Evolutionary conservation across 1,139 yeast genomes (phyloP).

Genomic region (Blastobotrys capitulatus): DNA sequence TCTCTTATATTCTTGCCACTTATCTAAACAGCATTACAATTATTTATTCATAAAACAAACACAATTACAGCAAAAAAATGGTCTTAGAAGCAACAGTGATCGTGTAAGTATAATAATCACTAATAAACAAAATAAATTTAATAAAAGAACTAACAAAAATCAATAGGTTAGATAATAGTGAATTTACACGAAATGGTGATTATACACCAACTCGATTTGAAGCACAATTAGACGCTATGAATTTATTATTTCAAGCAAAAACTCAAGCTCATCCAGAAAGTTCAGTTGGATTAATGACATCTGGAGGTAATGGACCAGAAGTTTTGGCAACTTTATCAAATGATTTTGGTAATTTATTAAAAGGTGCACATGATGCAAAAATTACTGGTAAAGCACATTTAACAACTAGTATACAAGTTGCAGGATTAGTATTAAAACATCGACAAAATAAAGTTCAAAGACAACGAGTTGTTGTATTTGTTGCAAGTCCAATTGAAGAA

Average conservation of each 20-base stretch:
- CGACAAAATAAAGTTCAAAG: slow-evolving; percentile 91
- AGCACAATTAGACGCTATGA: slow-evolving; percentile 92
- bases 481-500: slow-evolving; percentile 79
- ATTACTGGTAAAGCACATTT: slow-evolving; percentile 68
- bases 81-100: slow-evolving; percentile 96
- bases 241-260: slow-evolving; percentile 79
- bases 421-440: slow-evolving; percentile 93
- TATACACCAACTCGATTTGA: slow-evolving; percentile 84
- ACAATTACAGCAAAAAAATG: slow-evolving; percentile 40
- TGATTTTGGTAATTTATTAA: slow-evolving; percentile 79
- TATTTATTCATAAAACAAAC: background rate
- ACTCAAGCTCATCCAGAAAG: slow-evolving; percentile 88
- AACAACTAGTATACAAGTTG: slow-evolving; percentile 86
- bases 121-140: too few species aligned
- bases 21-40: background rate
- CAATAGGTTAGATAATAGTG: slow-evolving; percentile 85
- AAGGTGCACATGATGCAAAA: slow-evolving; percentile 82
- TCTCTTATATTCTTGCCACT: background rate
- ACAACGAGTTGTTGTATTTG: slow-evolving; percentile 85
- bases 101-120: slow-evolving; percentile 38
- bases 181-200: slow-evolving; percentile 94
- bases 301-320: slow-evolving; percentile 79
- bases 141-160: background rate
- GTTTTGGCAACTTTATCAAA: slow-evolving; percentile 84
- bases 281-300: slow-evolving; percentile 84